Conservation (phyloP, 208 protist genomes). For the Strigomonas culicis region DNA sequence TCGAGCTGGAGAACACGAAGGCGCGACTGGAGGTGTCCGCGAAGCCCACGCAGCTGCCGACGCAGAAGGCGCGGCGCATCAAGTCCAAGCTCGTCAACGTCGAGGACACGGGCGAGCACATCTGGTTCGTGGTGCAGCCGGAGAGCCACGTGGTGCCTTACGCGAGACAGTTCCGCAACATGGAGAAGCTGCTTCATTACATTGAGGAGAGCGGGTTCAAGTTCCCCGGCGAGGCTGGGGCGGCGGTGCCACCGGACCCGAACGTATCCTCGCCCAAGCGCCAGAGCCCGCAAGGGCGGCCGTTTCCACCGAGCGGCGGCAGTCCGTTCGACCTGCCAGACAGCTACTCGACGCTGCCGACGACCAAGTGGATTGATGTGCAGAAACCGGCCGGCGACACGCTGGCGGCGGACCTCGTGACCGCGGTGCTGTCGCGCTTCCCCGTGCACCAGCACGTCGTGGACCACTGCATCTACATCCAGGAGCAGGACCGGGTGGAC, state of each 20-base stretch:
- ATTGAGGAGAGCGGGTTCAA: constrained; percentile 26
- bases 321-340: no score
- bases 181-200: constrained; percentile 45
- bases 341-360: constrained; percentile 15
- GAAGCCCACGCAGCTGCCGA: neutral
- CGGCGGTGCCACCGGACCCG: no score
- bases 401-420: constrained; percentile 25
- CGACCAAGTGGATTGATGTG: constrained; percentile 78
- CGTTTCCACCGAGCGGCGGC: no score
- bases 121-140: constrained; percentile 71
- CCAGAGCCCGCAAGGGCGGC: no score
- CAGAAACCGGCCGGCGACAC: constrained; percentile 32
- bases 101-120: constrained; percentile 57
- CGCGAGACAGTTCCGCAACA: constrained; percentile 49
- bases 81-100: constrained; percentile 43
- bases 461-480: constrained; percentile 63
- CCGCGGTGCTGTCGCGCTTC: constrained; percentile 51
- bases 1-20: neutral
- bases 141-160: constrained; percentile 33
- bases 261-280: no score
- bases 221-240: constrained; percentile 20
- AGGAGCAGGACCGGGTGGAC: constrained; percentile 47
- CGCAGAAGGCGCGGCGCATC: neutral
- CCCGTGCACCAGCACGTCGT: constrained; percentile 52
- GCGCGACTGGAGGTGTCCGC: neutral